Base-by-base conservation (phyloP, 257 asterid species). In the Nicotiana otophora region DNA sequence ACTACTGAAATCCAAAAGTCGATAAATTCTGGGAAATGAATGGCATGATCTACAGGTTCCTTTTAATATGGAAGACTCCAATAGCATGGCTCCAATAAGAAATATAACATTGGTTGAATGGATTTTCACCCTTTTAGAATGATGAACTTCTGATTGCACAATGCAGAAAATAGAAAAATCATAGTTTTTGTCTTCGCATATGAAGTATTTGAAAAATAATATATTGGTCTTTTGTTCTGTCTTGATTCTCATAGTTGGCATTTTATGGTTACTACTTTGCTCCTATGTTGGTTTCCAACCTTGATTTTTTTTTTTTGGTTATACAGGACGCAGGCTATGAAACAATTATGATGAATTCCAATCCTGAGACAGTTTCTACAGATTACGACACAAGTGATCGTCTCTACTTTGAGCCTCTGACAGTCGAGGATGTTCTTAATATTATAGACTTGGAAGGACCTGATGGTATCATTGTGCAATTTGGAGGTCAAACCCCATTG, bases 281-380 rank as follows among this genome's bases (percentile, higher is more conserved):
- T 31, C 23, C 15, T 16, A 10, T 78, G 64, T 54, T 39, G 53
- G 70, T 60, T 69, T 28, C 55, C 30, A 60, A 1, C 16, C 26
- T 57, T 48, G 4, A 60, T 58, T 30, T 2, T 28, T 64, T 60
- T 63, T 82, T 80, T 58, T 69, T 20, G 78, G 23, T 88, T 36
- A 65, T 82, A 28, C 81, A 94, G 98, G 97, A 93, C 60, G 98
- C 98, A 76, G 99, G 96, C 81, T 93, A 86, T 66, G 98, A 96
- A 86, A 96, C 99, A 84, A 92, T 96, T 87, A 96, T 96, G 98
- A 94, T 94, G 98, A 96, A 96, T 85, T 96, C 99, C 79, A 96
- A 96, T 85, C 99, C 98, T 1, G 98, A 96, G 87, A 96, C 97
- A 33, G 99, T 94, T 69, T 94, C 98, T 14, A 96, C 98, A 33